Base-by-base conservation (phyloP, 306 rosid species). In the Coriaria nepalensis region DNA sequence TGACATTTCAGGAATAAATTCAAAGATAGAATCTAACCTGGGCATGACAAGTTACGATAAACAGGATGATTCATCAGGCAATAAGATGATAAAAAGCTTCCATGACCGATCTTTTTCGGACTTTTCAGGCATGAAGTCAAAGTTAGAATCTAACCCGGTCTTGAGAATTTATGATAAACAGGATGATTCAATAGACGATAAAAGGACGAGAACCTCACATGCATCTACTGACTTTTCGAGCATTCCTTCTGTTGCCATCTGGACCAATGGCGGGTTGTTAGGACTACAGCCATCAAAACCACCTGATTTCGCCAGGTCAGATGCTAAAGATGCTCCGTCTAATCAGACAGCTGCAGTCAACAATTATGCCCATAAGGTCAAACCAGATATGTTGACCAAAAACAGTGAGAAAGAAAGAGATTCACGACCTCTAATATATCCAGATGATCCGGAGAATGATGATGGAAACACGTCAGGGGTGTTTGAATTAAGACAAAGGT, bases 281-380 rank as follows among this genome's bases (percentile, higher is more conserved):
- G 98, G 98, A 71, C 98, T 90, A 61, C 77, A 81, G 69, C 98
- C 98, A 53, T 81, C 95, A 53, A 90, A 90, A 63, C 95, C 98
- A 59, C 85, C 94, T 44, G 86, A 78, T 62, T 85, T 78, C 59
- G 32, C 61, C 39, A 48, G 59, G 72, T 44, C 94, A 60, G 73
- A 61, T 63, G 65, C 80, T 59, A 41, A 57, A 40, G 42, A 51
- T 50, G 64, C 43, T 57, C 61, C 35, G 61, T 60, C 65, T 47
- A 41, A 11, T 49, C 71, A 50, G 40, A 65, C 57, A 57, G 39
- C 65, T 65, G 49, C 43, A 48, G 73, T 54, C 41, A 64, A 64
- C 52, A 71, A 49, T 33, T 62, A 67, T 57, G 73, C 49, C 50
- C 48, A 37, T 45, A 62, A 62, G 42, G 67, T 37, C 39, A 64